A percentile compares a stretch with the other conserved stretches of the same genome.
Evolutionary conservation across 2,329 filamentous ascomycete genomes (phyloP).

Genomic region (Stagonosporopsis tanaceti): DNA sequence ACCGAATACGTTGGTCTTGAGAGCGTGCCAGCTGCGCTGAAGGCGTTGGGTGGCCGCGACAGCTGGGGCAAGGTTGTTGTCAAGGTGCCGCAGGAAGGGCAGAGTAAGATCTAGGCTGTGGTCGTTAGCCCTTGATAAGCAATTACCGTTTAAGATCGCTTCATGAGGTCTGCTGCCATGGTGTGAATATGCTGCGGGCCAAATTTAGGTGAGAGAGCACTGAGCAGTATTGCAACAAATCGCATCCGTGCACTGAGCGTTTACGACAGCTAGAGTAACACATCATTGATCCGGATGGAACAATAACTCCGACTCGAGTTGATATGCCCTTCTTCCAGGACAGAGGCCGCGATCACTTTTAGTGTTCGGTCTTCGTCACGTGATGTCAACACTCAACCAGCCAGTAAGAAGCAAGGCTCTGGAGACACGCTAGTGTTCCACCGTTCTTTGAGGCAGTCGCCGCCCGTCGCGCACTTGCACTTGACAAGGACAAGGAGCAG

Average conservation of each 20-base stretch:
- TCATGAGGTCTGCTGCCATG: background rate
- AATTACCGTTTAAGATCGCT: background rate
- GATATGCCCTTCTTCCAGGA: background rate
- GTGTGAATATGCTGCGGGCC: background rate
- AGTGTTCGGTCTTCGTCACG: too few relatives aligned
- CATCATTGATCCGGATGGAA: background rate
- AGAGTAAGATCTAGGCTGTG: constrained; percentile 44
- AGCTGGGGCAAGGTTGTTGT: constrained; percentile 98
- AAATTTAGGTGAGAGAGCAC: background rate
- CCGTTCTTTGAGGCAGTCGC: constrained; percentile 35
- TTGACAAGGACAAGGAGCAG: constrained; percentile 27
- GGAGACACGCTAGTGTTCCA: constrained; percentile 15
- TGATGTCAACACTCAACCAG: background rate
- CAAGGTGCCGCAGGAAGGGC: constrained; percentile 71
- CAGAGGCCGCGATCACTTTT: too few relatives aligned
- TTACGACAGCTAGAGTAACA: background rate
- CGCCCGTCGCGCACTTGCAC: constrained; percentile 26
- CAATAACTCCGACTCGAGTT: background rate
- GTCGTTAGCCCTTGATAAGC: background rate
- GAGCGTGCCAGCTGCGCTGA: constrained; percentile 76
- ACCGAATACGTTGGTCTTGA: constrained; percentile 84
- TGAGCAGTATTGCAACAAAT: background rate
- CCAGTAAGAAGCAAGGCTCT: too few relatives aligned
- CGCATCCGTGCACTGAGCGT: background rate
- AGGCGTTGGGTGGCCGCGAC: constrained; percentile 78